phyloP scores from a whole-genome alignment of 2,329 filamentous ascomycete genomes.

The Cercospora brassicicola region DNA sequence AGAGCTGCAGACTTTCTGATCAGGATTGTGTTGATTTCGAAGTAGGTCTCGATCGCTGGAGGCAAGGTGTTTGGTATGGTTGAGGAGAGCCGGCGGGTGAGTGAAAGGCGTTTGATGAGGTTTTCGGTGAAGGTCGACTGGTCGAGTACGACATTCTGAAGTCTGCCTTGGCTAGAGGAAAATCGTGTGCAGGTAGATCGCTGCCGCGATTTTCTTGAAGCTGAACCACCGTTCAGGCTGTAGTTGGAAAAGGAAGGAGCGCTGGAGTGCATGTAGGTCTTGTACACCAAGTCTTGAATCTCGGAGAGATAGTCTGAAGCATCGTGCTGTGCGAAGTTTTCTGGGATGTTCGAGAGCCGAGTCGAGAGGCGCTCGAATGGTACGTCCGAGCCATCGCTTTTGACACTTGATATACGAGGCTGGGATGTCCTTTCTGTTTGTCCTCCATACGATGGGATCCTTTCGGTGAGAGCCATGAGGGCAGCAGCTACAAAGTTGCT shows the following conservation, averaged over 20 bases:
- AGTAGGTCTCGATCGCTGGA: slow-evolving; percentile 13
- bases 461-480: neutral
- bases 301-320: slow-evolving; percentile 83
- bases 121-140: slow-evolving; percentile 16
- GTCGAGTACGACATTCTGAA: neutral
- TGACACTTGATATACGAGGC: neutral
- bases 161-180: neutral
- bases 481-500: neutral
- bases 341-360: neutral
- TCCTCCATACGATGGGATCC: neutral
- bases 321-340: slow-evolving; percentile 70
- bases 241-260: neutral
- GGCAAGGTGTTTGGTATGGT: slow-evolving; percentile 13
- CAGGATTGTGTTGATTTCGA: slow-evolving; percentile 9
- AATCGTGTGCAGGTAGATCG: neutral
- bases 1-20: slow-evolving; percentile 11
- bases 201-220: neutral
- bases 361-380: neutral
- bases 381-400: neutral
- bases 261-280: slow-evolving; percentile 31
- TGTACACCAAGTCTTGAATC: slow-evolving; percentile 67
- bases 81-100: slow-evolving; percentile 8
- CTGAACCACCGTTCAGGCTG: neutral
- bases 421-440: neutral
- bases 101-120: slow-evolving; percentile 14